Evolutionary conservation across 2,329 filamentous ascomycete species (phyloP).

Genomic region (Aspergillus pseudotamarii): DNA sequence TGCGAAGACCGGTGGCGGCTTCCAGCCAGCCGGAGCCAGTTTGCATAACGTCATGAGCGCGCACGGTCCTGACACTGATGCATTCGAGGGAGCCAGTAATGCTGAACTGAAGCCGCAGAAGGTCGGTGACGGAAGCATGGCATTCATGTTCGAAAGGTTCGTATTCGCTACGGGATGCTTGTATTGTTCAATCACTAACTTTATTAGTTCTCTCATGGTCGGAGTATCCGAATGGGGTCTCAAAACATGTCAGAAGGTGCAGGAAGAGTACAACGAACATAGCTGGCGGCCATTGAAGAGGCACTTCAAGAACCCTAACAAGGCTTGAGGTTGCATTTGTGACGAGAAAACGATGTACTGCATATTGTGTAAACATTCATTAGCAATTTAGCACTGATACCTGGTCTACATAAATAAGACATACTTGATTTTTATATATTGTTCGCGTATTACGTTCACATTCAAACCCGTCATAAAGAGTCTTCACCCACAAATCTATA

Average conservation of each 20-base stretch:
- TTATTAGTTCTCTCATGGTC: constrained; percentile 63
- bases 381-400: background rate
- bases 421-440: background rate
- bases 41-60: constrained; percentile 74
- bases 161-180: background rate
- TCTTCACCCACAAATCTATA: background rate
- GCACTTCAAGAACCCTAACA: constrained; percentile 61
- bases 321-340: constrained; percentile 22
- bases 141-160: constrained; percentile 66
- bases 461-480: background rate
- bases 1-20: constrained; percentile 59
- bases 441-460: background rate
- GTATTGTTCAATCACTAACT: background rate
- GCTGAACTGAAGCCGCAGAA: constrained; percentile 58
- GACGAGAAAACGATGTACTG: background rate
- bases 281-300: constrained; percentile 74
- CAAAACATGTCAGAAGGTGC: constrained; percentile 70
- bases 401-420: background rate
- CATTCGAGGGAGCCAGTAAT: constrained; percentile 59
- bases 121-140: constrained; percentile 62
- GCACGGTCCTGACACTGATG: constrained; percentile 61
- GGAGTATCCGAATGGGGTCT: constrained; percentile 74
- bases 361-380: background rate
- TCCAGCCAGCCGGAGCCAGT: constrained; percentile 63
- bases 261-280: constrained; percentile 75